These are phyloP conservation scores for Perkinsus olseni DNA, from an alignment of 169 alveolate genomes.

Conservation along the genomic window DNA sequence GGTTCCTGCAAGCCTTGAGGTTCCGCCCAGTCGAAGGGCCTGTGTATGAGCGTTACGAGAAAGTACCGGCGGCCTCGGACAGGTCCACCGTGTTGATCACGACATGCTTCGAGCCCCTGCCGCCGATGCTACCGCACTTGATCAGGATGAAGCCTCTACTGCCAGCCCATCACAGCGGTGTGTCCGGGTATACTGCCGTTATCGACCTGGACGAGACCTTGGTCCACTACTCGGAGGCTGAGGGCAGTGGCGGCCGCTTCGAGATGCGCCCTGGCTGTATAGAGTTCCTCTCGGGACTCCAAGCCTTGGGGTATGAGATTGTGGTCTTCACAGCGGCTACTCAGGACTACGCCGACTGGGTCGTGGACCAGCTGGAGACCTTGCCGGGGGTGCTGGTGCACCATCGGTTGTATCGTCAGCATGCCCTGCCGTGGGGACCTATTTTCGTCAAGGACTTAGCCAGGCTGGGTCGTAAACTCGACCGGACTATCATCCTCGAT, in stretches of 20 bases:
- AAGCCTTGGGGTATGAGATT: constrained; percentile 55
- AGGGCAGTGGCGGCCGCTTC: constrained; percentile 57
- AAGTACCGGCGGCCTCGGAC: not conserved
- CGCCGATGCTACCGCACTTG: constrained; percentile 15
- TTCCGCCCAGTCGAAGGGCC: not conserved
- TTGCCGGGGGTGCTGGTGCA: constrained; percentile 34
- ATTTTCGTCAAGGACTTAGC: constrained; percentile 59
- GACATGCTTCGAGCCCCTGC: not conserved
- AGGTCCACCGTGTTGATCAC: not conserved
- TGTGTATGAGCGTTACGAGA: not conserved
- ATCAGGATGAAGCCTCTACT: constrained; percentile 1
- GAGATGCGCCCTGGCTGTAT: constrained; percentile 63
- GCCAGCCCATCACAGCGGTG: not conserved
- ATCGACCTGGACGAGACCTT: constrained; percentile 78
- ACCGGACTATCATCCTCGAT: constrained; percentile 65
- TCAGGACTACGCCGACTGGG: constrained; percentile 76
- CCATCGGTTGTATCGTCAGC: constrained; percentile 71
- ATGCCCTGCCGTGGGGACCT: constrained; percentile 50
- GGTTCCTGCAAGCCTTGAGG: not conserved
- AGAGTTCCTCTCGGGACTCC: constrained; percentile 52
- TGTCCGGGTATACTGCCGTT: constrained; percentile 50
- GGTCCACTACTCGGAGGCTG: constrained; percentile 63
- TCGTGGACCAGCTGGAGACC: constrained; percentile 57
- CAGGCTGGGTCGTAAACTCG: constrained; percentile 62
- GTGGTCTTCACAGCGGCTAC: constrained; percentile 75